Evolutionary conservation across 495 filamentous ascomycete species (phyloP), one percentile per base, ranked within the genome.

Genomic region (Penicillium silybi): DNA sequence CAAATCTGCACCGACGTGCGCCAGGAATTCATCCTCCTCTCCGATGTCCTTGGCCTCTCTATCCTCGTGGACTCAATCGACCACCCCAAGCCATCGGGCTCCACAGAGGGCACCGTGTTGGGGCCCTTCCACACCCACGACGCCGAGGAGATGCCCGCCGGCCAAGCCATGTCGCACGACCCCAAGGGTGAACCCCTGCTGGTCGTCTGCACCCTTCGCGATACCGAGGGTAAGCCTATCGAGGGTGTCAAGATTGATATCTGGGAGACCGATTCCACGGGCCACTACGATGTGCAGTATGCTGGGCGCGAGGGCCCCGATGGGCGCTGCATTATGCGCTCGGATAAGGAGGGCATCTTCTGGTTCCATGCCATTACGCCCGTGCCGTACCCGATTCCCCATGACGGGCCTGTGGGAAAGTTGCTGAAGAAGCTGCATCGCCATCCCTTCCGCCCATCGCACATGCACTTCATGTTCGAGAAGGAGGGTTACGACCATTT

Each of bases 401-500:
- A 90, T 57, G 90, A 97, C 69, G 92, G 92, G 37, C 92, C 92
- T 0, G 89, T 96, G 7, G 92, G 92, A 0, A 81, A 81, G 72
- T 72, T 96, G 63, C 72, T 96, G 68, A 73, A 73, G 70, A 71
- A 68, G 68, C 61, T 97, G 65, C 76, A 80, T 22, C 75, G 92
- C 25, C 92, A 96, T 73, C 82, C 85, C 52, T 95, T 83, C 72
- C 72, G 92, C 35, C 92, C 92, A 22, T 84, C 85, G 41, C 91
- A 97, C 75, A 85, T 96, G 78, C 92, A 96, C 72, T 96, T 96
- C 62, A 93, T 95, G 88, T 95, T 96, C 70, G 81, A 86, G 66
- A 95, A 91, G 75, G 72, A 77, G 68, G 90, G 85, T 0, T 95
- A 85, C 67, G 90, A 96, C 69, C 80, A 87, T 61, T 73, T 97